These are phyloP conservation scores for Jaapia argillacea DNA, from an alignment of 768 basidiomycete genomes.

Conservation along the genomic window DNA sequence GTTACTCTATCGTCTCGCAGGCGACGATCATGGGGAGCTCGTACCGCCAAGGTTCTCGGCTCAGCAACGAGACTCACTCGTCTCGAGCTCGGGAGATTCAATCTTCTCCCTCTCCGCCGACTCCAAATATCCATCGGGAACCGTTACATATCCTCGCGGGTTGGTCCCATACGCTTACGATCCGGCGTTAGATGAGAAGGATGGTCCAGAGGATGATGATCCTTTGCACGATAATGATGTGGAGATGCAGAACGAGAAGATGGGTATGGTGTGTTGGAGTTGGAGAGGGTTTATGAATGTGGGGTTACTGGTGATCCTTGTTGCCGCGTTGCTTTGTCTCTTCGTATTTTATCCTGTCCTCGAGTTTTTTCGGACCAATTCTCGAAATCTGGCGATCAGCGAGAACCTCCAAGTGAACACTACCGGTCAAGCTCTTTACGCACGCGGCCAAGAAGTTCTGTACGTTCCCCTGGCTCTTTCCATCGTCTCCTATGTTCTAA, in stretches of 20 bases:
- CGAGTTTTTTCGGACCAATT: slow-evolving; percentile 33
- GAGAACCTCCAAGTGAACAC: slow-evolving; percentile 59
- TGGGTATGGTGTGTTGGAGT: slow-evolving; percentile 21
- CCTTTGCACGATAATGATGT: slow-evolving; percentile 57
- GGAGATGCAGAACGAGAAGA: slow-evolving; percentile 27
- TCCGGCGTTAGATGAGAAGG: slow-evolving; percentile 43
- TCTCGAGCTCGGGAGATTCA: slow-evolving; percentile 45
- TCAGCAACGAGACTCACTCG: slow-evolving; percentile 29
- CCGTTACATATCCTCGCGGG: slow-evolving; percentile 15
- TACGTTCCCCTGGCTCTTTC: slow-evolving; percentile 11
- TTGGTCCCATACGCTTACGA: slow-evolving; percentile 67
- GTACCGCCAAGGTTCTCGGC: slow-evolving; percentile 17
- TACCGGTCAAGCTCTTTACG: slow-evolving; percentile 64
- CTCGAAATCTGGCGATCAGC: slow-evolving; percentile 35
- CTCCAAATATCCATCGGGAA: slow-evolving; percentile 55
- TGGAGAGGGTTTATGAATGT: slow-evolving; percentile 60
- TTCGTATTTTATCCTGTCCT: slow-evolving; percentile 81
- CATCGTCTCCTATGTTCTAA: slow-evolving; percentile 1
- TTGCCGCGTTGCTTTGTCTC: slow-evolving; percentile 51
- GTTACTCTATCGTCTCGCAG: slow-evolving; percentile 56
- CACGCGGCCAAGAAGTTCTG: no score
- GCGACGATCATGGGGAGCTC: slow-evolving; percentile 22
- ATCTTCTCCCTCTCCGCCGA: slow-evolving; percentile 36
- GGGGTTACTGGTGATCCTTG: slow-evolving; percentile 51
- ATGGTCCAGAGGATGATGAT: slow-evolving; percentile 61